These are phyloP conservation scores for Diplotaxis tenuifolia DNA, from an alignment of 345 rosid genomes.

Conservation along the genomic window DNA sequence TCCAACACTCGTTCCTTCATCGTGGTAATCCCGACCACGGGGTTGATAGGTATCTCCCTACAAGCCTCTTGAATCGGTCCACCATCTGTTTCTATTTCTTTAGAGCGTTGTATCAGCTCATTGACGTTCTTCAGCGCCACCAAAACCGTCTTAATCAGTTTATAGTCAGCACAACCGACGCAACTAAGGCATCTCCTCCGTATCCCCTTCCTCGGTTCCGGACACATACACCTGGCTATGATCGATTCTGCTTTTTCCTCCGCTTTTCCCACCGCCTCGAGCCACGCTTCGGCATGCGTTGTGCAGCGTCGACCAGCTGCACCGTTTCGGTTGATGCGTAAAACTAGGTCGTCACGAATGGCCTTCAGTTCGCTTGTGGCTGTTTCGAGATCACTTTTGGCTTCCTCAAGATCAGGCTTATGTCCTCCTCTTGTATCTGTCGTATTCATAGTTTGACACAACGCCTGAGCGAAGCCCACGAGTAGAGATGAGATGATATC, in stretches of 20 bases:
- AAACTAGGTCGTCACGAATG: conserved; percentile 25
- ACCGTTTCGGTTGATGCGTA: conserved; percentile 5
- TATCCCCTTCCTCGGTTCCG: conserved; percentile 5
- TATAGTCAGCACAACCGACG: conserved; percentile 6
- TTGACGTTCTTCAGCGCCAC: conserved; percentile 1
- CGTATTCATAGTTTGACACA: conserved; percentile 27
- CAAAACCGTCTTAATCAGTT: conserved; percentile 19
- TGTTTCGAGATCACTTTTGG: conserved; percentile 26
- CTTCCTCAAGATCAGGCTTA: conserved; percentile 16
- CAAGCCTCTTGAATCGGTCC: neutral
- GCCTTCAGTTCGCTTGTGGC: conserved; percentile 24
- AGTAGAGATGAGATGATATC: conserved; percentile 27
- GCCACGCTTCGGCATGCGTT: conserved; percentile 24
- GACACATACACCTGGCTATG: neutral
- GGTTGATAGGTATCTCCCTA: conserved; percentile 27
- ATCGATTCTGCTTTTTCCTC: conserved; percentile 14
- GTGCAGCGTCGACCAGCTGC: conserved; percentile 24
- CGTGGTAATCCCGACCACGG: conserved; percentile 1
- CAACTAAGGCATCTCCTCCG: conserved; percentile 17
- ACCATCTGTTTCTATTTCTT: conserved; percentile 10
- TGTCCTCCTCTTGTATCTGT: conserved; percentile 4
- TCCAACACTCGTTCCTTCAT: conserved; percentile 24
- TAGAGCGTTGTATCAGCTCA: conserved; percentile 23
- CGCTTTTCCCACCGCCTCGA: neutral
- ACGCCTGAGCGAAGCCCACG: conserved; percentile 19